phyloP scores from a whole-genome alignment of 805 yeast genomes.

The Ogataea ganodermae region DNA sequence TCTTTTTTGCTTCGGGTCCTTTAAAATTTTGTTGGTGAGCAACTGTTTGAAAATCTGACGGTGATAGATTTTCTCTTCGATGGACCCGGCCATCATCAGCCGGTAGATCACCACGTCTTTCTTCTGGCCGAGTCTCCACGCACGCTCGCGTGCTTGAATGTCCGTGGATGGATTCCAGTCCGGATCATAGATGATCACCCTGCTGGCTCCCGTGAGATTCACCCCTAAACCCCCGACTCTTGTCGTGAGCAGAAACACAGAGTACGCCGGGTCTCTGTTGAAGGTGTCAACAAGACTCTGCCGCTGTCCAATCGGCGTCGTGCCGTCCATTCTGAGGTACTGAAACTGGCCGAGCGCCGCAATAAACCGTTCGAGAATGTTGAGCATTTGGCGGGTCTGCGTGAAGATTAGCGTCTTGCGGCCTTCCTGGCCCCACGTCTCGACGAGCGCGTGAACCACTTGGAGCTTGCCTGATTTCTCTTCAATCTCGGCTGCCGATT shows the following conservation, averaged over 20 bases:
- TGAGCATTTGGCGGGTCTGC: constrained; percentile 93
- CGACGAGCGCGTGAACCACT: constrained; percentile 73
- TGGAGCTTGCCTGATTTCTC: constrained; percentile 87
- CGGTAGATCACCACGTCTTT: constrained; percentile 89
- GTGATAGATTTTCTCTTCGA: constrained; percentile 95
- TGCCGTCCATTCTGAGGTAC: constrained; percentile 91
- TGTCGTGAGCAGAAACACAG: constrained; percentile 82
- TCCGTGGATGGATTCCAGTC: constrained; percentile 99
- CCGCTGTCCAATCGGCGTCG: constrained; percentile 75
- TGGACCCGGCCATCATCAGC: constrained; percentile 90
- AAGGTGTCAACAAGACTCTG: constrained; percentile 81
- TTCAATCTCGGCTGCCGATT: constrained; percentile 33
- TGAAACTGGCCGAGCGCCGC: constrained; percentile 39
- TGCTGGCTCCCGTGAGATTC: constrained; percentile 89
- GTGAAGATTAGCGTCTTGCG: constrained; percentile 85
- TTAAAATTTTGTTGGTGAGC: constrained; percentile 86
- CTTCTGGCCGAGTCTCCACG: constrained; percentile 96
- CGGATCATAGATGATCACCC: constrained; percentile 93
- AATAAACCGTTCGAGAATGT: constrained; percentile 74
- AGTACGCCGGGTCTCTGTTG: constrained; percentile 58
- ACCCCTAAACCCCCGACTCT: constrained; percentile 96
- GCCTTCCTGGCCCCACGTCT: constrained; percentile 73
- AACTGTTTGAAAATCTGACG: constrained; percentile 96
- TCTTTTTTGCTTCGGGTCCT: constrained; percentile 92
- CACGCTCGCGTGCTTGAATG: constrained; percentile 93